phyloP scores from a whole-genome alignment of 169 alveolate genomes.

The Plasmodium gonderi region DNA sequence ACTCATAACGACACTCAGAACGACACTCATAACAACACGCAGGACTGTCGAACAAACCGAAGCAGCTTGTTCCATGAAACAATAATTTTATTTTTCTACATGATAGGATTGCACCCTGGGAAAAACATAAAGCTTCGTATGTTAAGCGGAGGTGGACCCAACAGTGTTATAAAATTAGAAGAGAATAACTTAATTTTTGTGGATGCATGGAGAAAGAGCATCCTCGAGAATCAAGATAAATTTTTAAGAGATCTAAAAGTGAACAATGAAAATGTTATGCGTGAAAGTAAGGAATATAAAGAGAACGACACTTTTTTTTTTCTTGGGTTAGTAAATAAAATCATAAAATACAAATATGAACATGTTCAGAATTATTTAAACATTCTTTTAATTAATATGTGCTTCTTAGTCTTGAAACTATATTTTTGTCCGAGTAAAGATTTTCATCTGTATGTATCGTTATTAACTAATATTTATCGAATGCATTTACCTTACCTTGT shows the following conservation, averaged over 20 bases:
- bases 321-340: slow-evolving; percentile 27
- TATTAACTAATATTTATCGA: neutral
- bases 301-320: slow-evolving; percentile 21
- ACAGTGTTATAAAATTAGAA: neutral
- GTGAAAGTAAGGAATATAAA: slow-evolving; percentile 12
- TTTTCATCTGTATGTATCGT: neutral
- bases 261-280: slow-evolving; percentile 20
- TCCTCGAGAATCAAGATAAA: neutral
- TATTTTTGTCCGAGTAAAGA: neutral
- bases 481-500: neutral
- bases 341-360: slow-evolving; percentile 42
- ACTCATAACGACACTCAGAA: neutral
- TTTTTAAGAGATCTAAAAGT: neutral
- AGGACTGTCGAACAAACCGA: neutral
- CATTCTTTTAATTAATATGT: slow-evolving; percentile 13
- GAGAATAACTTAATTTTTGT: neutral
- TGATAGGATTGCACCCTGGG: slow-evolving; percentile 1
- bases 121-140: neutral
- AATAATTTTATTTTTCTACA: neutral
- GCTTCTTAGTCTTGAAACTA: slow-evolving; percentile 5
- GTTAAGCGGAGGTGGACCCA: neutral
- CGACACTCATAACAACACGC: neutral
- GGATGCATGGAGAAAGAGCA: slow-evolving; percentile 38
- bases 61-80: neutral
- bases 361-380: slow-evolving; percentile 17